Percentiles rank a stretch among this genome's conserved stretches.
phyloP scores from a whole-genome alignment of 805 yeast genomes.

The Ogataea nitratoaversa region DNA sequence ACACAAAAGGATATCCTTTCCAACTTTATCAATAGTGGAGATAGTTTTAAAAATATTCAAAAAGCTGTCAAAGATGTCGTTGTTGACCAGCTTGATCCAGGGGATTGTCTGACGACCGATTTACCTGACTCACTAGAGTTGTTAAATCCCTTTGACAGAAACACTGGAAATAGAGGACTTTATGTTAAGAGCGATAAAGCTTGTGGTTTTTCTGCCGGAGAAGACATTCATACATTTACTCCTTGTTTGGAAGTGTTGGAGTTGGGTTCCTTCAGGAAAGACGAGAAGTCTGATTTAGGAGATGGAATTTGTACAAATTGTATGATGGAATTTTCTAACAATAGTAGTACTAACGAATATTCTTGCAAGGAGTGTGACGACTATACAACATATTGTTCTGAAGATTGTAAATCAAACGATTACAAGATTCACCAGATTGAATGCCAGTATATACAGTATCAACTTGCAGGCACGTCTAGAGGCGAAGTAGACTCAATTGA shows the following conservation, averaged over 20 bases:
- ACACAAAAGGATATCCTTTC: conserved; percentile 4
- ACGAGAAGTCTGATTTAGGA: not conserved
- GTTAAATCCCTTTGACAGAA: no score
- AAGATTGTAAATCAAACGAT: conserved; percentile 13
- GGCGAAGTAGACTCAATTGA: conserved; percentile 10
- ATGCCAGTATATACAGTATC: conserved; percentile 8
- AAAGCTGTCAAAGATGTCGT: not conserved
- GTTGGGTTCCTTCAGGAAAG: no score
- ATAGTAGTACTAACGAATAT: not conserved
- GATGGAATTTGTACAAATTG: conserved; percentile 10
- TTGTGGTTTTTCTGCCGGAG: conserved; percentile 2
- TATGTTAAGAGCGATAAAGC: not conserved
- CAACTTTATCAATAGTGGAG: not conserved
- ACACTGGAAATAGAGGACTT: not conserved
- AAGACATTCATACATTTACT: conserved; percentile 4
- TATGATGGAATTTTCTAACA: conserved; percentile 2
- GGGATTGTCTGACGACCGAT: not conserved
- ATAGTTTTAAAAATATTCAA: not conserved
- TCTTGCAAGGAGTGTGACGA: conserved; percentile 8
- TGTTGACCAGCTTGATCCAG: not conserved
- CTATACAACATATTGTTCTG: conserved; percentile 15
- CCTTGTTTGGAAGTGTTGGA: conserved; percentile 13
- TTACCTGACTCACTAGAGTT: not conserved
- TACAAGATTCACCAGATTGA: conserved; percentile 11
- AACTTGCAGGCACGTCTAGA: conserved; percentile 1